Evolutionary conservation across 2,329 filamentous ascomycete species (phyloP).

Genomic region (Fusarium sp.): DNA sequence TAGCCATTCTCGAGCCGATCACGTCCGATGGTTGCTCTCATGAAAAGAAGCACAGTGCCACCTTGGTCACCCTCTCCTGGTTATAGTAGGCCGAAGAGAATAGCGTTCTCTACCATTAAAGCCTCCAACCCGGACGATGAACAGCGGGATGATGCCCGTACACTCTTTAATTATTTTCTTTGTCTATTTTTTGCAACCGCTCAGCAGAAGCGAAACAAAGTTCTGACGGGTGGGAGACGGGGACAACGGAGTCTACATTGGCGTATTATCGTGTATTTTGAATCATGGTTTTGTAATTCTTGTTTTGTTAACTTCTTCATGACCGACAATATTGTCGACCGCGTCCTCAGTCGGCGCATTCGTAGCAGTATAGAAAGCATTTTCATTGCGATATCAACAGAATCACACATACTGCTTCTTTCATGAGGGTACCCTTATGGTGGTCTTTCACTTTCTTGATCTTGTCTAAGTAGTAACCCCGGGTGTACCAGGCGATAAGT

Average conservation of each 20-base stretch:
- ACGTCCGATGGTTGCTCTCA: slow-evolving; percentile 6
- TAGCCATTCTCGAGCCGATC: slow-evolving; percentile 13
- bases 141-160: slow-evolving; percentile 15
- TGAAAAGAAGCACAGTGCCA: slow-evolving; percentile 16
- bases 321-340: slow-evolving; percentile 26
- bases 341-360: slow-evolving; percentile 29
- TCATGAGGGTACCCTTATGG: neutral
- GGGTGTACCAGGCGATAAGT: slow-evolving; percentile 32
- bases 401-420: slow-evolving; percentile 5
- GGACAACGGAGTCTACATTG: slow-evolving; percentile 48
- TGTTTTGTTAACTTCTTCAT: slow-evolving; percentile 34
- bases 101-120: slow-evolving; percentile 6
- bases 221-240: slow-evolving; percentile 44
- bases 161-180: slow-evolving; percentile 42
- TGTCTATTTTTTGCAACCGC: slow-evolving; percentile 38
- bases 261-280: slow-evolving; percentile 49
- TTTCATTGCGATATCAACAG: slow-evolving; percentile 22
- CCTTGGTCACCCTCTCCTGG: slow-evolving; percentile 8
- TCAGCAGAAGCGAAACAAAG: slow-evolving; percentile 43
- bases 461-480: slow-evolving; percentile 36
- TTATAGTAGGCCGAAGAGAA: slow-evolving; percentile 15
- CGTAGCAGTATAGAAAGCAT: slow-evolving; percentile 53
- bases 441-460: slow-evolving; percentile 11
- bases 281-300: slow-evolving; percentile 41
- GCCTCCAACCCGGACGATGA: neutral